Evolutionary conservation across 1,139 yeast genomes (phyloP).

Genomic region (Yamadazyma diddensiae): DNA sequence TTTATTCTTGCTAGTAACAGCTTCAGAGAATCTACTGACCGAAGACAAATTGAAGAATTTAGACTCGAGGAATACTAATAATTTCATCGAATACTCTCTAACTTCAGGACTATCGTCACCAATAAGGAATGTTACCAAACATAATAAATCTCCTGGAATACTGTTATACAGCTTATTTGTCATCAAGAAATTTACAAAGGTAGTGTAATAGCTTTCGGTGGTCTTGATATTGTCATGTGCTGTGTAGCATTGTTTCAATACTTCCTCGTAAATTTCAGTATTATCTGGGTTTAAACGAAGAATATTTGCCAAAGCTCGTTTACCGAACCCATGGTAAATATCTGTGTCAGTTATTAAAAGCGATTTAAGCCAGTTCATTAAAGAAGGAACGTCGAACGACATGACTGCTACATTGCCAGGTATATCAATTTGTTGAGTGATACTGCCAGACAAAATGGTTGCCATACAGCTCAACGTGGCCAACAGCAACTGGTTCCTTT

Average conservation of each 20-base stretch:
- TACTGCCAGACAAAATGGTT: slow-evolving; percentile 65
- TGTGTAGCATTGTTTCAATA: slow-evolving; percentile 66
- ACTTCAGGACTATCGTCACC: slow-evolving; percentile 64
- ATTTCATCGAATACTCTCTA: slow-evolving; percentile 58
- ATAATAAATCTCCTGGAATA: slow-evolving; percentile 55
- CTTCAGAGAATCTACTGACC: slow-evolving; percentile 52
- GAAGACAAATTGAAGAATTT: slow-evolving; percentile 44
- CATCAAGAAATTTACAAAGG: slow-evolving; percentile 61
- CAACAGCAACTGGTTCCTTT: slow-evolving; percentile 65
- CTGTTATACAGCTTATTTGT: slow-evolving; percentile 36
- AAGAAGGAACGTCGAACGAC: slow-evolving; percentile 67
- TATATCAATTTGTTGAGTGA: slow-evolving; percentile 48
- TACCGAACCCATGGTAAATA: slow-evolving; percentile 61
- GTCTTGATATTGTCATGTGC: slow-evolving; percentile 51
- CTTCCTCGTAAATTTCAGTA: slow-evolving; percentile 56
- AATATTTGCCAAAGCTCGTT: slow-evolving; percentile 68
- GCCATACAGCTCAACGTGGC: slow-evolving; percentile 86
- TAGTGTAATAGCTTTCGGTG: slow-evolving; percentile 65
- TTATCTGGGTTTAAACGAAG: slow-evolving; percentile 58
- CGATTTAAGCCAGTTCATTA: slow-evolving; percentile 77
- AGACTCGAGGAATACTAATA: slow-evolving; percentile 56
- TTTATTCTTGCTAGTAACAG: slow-evolving; percentile 62
- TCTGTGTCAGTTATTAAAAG: slow-evolving; percentile 61
- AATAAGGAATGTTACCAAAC: slow-evolving; percentile 64
- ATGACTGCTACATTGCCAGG: slow-evolving; percentile 45